A percentile compares a stretch with the other conserved stretches of the same genome.
These are phyloP conservation scores for Tritrichomonas musculus DNA, from an alignment of 208 protist genomes.

Conservation along the genomic window DNA sequence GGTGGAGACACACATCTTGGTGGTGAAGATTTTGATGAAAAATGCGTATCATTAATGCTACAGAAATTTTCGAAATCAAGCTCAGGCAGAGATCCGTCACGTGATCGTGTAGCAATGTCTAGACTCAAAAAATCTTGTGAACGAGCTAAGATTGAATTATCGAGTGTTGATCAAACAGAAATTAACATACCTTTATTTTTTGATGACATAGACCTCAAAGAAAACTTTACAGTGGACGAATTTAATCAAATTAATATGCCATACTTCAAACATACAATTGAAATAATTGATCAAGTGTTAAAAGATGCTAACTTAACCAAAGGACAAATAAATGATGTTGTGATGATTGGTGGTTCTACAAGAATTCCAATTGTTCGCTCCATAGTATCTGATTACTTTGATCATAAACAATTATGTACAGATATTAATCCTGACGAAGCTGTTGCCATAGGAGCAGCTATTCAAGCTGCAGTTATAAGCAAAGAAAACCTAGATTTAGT, in stretches of 20 bases:
- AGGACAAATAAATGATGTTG: slow-evolving; percentile 82
- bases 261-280: slow-evolving; percentile 83
- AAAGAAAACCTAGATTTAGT: slow-evolving; percentile 59
- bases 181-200: slow-evolving; percentile 81
- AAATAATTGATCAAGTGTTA: slow-evolving; percentile 79
- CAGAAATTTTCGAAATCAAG: neutral
- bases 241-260: slow-evolving; percentile 88
- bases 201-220: slow-evolving; percentile 72
- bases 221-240: slow-evolving; percentile 66
- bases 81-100: slow-evolving; percentile 20
- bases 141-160: slow-evolving; percentile 79
- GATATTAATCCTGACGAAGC: slow-evolving; percentile 78
- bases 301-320: slow-evolving; percentile 82
- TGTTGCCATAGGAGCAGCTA: slow-evolving; percentile 93
- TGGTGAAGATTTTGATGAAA: slow-evolving; percentile 75
- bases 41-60: neutral
- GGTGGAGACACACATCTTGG: slow-evolving; percentile 89
- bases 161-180: slow-evolving; percentile 40
- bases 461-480: slow-evolving; percentile 85
- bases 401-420: slow-evolving; percentile 77
- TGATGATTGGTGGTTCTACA: slow-evolving; percentile 85
- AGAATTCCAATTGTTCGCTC: slow-evolving; percentile 78
- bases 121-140: slow-evolving; percentile 73
- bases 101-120: slow-evolving; percentile 54
- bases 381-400: slow-evolving; percentile 64